Evolutionary conservation across 2,329 filamentous ascomycete species (phyloP).

Genomic region (Aspergillus eucalypticola): DNA sequence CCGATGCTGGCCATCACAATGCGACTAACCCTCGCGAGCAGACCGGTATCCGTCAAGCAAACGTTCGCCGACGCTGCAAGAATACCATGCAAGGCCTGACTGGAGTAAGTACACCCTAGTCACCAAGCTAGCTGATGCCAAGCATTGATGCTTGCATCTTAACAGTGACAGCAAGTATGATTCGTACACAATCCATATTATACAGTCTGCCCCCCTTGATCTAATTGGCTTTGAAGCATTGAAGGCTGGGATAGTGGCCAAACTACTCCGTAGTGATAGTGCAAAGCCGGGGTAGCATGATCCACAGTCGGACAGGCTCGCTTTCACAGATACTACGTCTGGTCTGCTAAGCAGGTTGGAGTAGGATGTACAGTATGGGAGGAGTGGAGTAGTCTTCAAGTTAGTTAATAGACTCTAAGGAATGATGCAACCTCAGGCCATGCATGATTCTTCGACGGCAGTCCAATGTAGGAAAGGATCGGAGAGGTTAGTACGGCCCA

Average conservation of each 20-base stretch:
- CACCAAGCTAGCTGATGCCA: not conserved
- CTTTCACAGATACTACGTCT: not conserved
- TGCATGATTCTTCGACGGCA: not conserved
- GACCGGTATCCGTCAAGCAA: not conserved
- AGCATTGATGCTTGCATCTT: not conserved
- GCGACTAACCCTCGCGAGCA: not conserved
- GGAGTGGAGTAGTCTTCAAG: not conserved
- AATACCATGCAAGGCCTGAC: no score
- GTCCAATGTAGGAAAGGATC: not conserved
- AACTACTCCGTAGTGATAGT: not conserved
- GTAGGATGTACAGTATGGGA: not conserved
- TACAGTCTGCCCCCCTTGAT: not conserved
- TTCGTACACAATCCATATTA: not conserved
- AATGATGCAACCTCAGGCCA: not conserved
- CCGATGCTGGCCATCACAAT: not conserved
- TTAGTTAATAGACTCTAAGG: not conserved
- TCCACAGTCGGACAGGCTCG: not conserved
- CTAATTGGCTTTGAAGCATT: not conserved
- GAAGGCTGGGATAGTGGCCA: not conserved
- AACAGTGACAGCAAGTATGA: not conserved
- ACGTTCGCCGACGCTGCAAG: not conserved
- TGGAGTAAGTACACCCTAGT: not conserved
- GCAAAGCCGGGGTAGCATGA: not conserved
- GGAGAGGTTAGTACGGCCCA: not conserved
- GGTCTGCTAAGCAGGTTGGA: not conserved